Conservation (phyloP, 306 rosid species). For the Lablab purpureus region DNA sequence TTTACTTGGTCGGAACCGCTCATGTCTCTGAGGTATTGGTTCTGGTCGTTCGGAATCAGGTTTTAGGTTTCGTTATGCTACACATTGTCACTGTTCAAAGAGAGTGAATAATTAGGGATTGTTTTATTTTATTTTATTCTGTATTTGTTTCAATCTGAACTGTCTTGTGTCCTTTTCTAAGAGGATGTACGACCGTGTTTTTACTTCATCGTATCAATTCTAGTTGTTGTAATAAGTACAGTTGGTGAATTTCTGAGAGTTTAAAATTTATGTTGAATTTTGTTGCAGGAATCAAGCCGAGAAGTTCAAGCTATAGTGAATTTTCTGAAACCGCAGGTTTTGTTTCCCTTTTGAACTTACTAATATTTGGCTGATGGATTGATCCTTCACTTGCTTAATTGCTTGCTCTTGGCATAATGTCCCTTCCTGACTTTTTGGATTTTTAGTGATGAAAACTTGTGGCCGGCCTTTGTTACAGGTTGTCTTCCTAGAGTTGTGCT, state of each 20-base stretch:
- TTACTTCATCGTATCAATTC: background rate
- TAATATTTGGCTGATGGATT: constrained; percentile 39
- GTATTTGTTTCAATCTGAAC: constrained; percentile 23
- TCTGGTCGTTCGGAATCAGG: background rate
- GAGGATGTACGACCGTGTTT: background rate
- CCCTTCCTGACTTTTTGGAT: constrained; percentile 14
- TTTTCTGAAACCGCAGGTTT: constrained; percentile 87
- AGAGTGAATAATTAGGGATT: constrained; percentile 11
- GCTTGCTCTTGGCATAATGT: constrained; percentile 41
- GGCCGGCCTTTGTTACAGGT: constrained; percentile 59
- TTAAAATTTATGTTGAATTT: constrained; percentile 37
- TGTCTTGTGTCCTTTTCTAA: constrained; percentile 27
- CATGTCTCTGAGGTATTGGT: constrained; percentile 83
- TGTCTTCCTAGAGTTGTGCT: constrained; percentile 91
- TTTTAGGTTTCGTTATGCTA: constrained; percentile 13
- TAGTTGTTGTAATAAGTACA: constrained; percentile 6
- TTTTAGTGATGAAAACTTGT: constrained; percentile 34
- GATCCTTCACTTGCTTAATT: constrained; percentile 43
- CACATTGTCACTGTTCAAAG: constrained; percentile 40
- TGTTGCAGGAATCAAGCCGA: constrained; percentile 81
- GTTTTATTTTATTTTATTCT: background rate
- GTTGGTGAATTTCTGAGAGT: constrained; percentile 5
- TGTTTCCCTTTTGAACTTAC: constrained; percentile 47
- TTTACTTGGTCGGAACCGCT: constrained; percentile 87
- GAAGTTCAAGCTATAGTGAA: constrained; percentile 81